Conservation (phyloP, 805 yeast genomes). For the Ogataea siamensis region DNA sequence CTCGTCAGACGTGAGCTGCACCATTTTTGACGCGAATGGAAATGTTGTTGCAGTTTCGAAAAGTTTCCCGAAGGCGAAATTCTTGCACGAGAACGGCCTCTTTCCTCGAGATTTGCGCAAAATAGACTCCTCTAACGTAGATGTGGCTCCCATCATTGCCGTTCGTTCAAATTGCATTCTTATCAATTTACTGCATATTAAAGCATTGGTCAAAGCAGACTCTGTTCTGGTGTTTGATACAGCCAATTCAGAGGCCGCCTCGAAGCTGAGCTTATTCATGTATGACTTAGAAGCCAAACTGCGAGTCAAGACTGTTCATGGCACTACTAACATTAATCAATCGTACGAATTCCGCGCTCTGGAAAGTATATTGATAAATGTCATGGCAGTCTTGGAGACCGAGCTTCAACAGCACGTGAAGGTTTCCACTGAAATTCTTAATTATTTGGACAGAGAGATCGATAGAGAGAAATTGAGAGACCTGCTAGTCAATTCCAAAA, state of each 20-base stretch:
- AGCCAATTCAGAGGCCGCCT: slow-evolving; percentile 57
- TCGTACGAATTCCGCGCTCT: slow-evolving; percentile 78
- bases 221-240: slow-evolving; percentile 83
- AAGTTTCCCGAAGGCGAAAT: slow-evolving; percentile 69
- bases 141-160: slow-evolving; percentile 86
- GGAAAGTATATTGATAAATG: slow-evolving; percentile 79
- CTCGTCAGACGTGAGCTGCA: slow-evolving; percentile 65
- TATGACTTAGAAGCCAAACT: slow-evolving; percentile 81
- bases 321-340: slow-evolving; percentile 38
- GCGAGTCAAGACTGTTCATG: slow-evolving; percentile 36
- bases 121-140: slow-evolving; percentile 69
- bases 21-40: slow-evolving; percentile 73
- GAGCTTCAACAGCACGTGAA: slow-evolving; percentile 61
- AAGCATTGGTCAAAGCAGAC: slow-evolving; percentile 83
- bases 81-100: slow-evolving; percentile 66
- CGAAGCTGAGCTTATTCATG: slow-evolving; percentile 71
- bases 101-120: slow-evolving; percentile 87
- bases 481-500: slow-evolving; percentile 68
- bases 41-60: slow-evolving; percentile 66
- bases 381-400: slow-evolving; percentile 73
- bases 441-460: slow-evolving; percentile 74
- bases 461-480: slow-evolving; percentile 74
- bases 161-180: slow-evolving; percentile 76
- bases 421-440: slow-evolving; percentile 60
- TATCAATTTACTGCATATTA: slow-evolving; percentile 80